These are phyloP conservation scores for Persicaria maculosa DNA, from an alignment of 148 eudicot species.

Conservation along the genomic window DNA sequence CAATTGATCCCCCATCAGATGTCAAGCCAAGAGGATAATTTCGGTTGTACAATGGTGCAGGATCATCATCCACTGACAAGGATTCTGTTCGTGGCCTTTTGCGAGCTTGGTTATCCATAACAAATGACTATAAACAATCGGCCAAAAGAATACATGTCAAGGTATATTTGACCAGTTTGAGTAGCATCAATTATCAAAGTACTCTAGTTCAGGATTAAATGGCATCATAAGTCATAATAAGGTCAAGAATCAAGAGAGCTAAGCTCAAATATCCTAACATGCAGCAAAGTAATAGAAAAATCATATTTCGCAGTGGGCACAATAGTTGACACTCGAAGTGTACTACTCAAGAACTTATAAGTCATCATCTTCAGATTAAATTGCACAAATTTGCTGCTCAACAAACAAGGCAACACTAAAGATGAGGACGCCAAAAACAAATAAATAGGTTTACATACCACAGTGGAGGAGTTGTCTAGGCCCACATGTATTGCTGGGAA, in stretches of 20 bases:
- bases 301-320: background rate
- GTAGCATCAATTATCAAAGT: background rate
- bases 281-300: background rate
- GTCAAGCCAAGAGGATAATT: conserved; percentile 32
- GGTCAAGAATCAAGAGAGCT: background rate
- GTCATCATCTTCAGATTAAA: background rate
- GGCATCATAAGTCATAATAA: background rate
- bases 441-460: conserved; percentile 21
- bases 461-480: conserved; percentile 23
- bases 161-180: background rate
- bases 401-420: background rate
- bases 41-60: conserved; percentile 31
- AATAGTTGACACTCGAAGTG: background rate
- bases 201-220: background rate
- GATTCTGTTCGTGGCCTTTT: conserved; percentile 26
- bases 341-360: background rate
- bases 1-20: conserved; percentile 18
- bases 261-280: background rate
- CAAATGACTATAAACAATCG: conserved; percentile 24
- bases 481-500: conserved; percentile 37
- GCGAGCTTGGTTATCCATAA: conserved; percentile 25
- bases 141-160: conserved; percentile 5
- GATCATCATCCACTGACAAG: conserved; percentile 16
- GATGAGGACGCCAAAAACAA: background rate
- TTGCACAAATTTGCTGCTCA: background rate